phyloP scores from a whole-genome alignment of 352 stramenopile species.

The Pythium myriotylum region DNA sequence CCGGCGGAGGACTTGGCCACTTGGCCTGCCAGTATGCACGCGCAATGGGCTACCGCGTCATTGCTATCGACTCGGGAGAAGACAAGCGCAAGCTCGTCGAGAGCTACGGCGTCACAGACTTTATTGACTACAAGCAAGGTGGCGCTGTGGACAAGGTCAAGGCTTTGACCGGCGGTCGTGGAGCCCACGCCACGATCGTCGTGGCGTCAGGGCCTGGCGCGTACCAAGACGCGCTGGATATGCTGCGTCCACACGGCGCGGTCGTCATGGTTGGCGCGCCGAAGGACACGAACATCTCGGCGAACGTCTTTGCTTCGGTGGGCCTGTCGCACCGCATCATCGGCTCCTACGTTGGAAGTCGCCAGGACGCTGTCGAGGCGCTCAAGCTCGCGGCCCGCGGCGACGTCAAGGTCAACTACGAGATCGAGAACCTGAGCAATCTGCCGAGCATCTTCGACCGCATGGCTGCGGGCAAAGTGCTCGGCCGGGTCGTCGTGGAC shows the following conservation, averaged over 20 bases:
- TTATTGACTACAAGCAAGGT: conserved; percentile 73
- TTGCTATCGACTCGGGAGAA: conserved; percentile 71
- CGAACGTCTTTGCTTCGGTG: conserved; percentile 39
- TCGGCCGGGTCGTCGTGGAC: conserved; percentile 43
- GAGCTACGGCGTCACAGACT: conserved; percentile 67
- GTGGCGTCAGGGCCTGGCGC: conserved; percentile 63
- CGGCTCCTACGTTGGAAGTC: conserved; percentile 58
- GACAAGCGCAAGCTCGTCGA: conserved; percentile 68
- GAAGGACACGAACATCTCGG: conserved; percentile 46
- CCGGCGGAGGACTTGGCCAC: conserved; percentile 73
- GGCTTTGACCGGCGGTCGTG: conserved; percentile 41
- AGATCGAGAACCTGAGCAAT: conserved; percentile 29
- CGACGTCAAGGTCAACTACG: conserved; percentile 45
- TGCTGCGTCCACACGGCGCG: conserved; percentile 67
- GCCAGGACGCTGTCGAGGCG: conserved; percentile 57
- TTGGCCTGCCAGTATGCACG: conserved; percentile 74
- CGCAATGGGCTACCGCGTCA: conserved; percentile 68
- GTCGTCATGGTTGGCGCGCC: conserved; percentile 74
- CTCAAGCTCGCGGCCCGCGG: conserved; percentile 50
- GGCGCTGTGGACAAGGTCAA: conserved; percentile 49
- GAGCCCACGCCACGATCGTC: conserved; percentile 71
- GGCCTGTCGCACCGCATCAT: conserved; percentile 48
- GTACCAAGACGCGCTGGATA: conserved; percentile 56
- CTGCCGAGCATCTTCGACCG: conserved; percentile 47
- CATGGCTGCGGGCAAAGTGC: conserved; percentile 38